Base-by-base conservation (phyloP, 164 flowering plant genomes). In the Dillenia turbinata region DNA sequence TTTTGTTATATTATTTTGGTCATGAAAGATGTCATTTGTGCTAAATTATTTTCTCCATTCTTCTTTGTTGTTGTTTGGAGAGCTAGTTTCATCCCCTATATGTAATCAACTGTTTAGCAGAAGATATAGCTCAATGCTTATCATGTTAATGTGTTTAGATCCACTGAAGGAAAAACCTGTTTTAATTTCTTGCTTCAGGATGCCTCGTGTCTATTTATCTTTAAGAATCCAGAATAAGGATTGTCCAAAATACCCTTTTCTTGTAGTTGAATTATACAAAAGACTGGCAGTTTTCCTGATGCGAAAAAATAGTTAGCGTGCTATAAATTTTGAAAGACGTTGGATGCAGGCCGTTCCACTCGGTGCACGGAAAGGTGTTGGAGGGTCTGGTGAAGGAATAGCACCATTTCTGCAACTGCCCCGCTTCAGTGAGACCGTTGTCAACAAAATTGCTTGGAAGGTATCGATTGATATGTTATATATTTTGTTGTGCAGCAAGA, bases 331-430 rank as follows among this genome's bases (percentile, higher is more conserved):
- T 50, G 2, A 50, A 46, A 33, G 52, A 22, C 43, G 54, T 44
- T 44, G 14, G 61, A 44, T 78, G 75, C 73, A 87, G 94, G 94
- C 90, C 59, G 94, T 85, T 73, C 88, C 88, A 53, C 86, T 85
- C 54, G 83, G 85, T 71, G 77, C 90, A 53, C 79, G 82, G 68
- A 87, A 87, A 69, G 64, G 86, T 19, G 60, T 64, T 54, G 87
- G 87, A 49, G 94, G 82, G 59, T 83, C 75, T n/a, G 33, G 74
- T 56, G 89, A 87, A 69, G 90, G 87, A 13, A 74, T 47, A 73
- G 90, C 94, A 61, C 77, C 94, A 5, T 83, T 87, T 69, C 59
- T 87, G 74, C 94, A 87, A 78, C 83, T 87, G 44, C 94, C 94
- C 48, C 89, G 83, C 73, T 76, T 87, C 45, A 82, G 68, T 63